Evolutionary conservation across 441 rosid genomes (phyloP), one percentile per base, ranked within the genome.

Genomic region (Dalechampia spathulata): DNA sequence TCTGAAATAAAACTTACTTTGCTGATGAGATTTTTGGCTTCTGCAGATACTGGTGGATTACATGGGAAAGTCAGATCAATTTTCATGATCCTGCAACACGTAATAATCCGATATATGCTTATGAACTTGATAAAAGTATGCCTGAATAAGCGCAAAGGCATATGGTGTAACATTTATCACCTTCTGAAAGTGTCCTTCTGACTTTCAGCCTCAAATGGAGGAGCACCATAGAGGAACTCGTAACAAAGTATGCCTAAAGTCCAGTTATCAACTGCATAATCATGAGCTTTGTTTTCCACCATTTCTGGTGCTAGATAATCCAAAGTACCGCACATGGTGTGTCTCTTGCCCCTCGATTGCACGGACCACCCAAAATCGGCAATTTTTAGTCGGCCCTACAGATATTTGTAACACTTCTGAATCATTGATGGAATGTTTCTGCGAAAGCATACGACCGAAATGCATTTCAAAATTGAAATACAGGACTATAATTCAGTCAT

Each of bases 281-380:
- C 99, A 47, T 89, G 95, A 61, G 85, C 92, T 75, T 72, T 85
- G 16, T 82, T 82, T 69, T 93, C 97, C 20, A 93, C 97, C 95
- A 89, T 85, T 74, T 93, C 97, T 17, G 97, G 99, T 42, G 99
- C 97, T 36, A 93, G 78, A 55, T 93, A 89, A 63, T 93, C 99
- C 63, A 93, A 64, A 5, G 99, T 89, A 44, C 99, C 99, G 65
- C 99, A 93, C 97, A 89, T 83, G 15, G 97, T 93, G 69, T 59
- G 82, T 51, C 99, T 85, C 76, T 89, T 93, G 77, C 72, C 73
- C 67, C 71, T 79, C n/a, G 97, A 87, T 72, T 93, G 99, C n/a
- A 93, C 96, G 10, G 97, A 87, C 99, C 97, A 87, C 34, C 99
- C 96, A 63, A 93, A 93, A 55, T 89, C 99, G 0, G 93, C 99